These are phyloP conservation scores for Coemansia sp. DNA, from an alignment of 192 early-diverging fungal genomes.

Conservation along the genomic window DNA sequence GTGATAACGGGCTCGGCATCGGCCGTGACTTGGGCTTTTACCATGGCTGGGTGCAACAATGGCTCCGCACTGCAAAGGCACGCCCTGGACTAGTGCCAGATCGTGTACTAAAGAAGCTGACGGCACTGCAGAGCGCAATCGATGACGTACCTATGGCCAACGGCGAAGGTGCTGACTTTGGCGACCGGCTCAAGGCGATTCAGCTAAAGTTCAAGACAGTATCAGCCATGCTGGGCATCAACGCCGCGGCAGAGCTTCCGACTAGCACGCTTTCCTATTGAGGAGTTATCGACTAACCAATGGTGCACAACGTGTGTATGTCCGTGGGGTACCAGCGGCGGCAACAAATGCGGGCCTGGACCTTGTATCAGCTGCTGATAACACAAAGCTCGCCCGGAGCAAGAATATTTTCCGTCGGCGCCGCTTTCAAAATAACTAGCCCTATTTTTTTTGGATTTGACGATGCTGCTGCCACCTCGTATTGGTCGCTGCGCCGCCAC, in stretches of 20 bases:
- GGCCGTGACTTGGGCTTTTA: conserved; percentile 57
- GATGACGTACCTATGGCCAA: conserved; percentile 29
- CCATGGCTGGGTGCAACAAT: conserved; percentile 51
- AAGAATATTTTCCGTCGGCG: neutral
- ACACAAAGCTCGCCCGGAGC: neutral
- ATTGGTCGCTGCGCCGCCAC: conserved; percentile 10
- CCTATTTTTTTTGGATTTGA: neutral
- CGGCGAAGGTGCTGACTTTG: conserved; percentile 44
- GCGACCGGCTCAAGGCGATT: conserved; percentile 32
- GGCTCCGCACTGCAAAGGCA: conserved; percentile 26
- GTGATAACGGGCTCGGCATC: conserved; percentile 43
- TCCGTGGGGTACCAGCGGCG: neutral
- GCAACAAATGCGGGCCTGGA: neutral
- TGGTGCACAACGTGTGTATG: neutral
- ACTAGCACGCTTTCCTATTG: conserved; percentile 37
- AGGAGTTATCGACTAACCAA: neutral
- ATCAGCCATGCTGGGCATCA: conserved; percentile 45
- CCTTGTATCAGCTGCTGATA: neutral
- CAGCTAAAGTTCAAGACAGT: conserved; percentile 48
- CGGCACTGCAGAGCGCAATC: conserved; percentile 25
- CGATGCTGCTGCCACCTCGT: neutral
- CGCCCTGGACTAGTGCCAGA: conserved; percentile 36
- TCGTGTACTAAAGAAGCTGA: conserved; percentile 39
- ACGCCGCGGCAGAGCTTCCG: conserved; percentile 35
- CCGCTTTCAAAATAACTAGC: neutral